A percentile compares a stretch with the other conserved stretches of the same genome.
Evolutionary conservation across 2,329 filamentous ascomycete species (phyloP).

Genomic region (Hortaea sp.): DNA sequence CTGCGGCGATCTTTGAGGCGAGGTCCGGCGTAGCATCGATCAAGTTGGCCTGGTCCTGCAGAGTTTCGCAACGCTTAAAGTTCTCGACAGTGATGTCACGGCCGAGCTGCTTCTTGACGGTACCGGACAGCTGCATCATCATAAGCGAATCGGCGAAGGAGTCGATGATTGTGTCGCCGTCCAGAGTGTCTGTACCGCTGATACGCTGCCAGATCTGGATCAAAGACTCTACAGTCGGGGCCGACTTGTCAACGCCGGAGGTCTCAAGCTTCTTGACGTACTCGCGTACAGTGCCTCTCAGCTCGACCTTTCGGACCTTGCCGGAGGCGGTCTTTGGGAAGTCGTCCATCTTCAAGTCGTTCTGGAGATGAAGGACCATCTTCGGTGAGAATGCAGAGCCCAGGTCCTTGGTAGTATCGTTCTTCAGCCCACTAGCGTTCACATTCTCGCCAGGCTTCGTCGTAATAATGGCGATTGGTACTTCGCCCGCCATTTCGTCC

Average conservation of each 20-base stretch:
- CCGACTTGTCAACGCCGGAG: conserved; percentile 15
- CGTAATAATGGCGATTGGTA: conserved; percentile 37
- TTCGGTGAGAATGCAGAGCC: conserved; percentile 33
- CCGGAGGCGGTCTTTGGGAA: conserved; percentile 36
- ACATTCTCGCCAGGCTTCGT: conserved; percentile 25
- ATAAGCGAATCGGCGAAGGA: conserved; percentile 24
- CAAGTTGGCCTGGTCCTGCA: conserved; percentile 21
- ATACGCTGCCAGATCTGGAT: conserved; percentile 24
- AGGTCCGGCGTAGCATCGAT: conserved; percentile 18
- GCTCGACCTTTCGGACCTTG: conserved; percentile 35
- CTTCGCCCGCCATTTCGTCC: conserved; percentile 38
- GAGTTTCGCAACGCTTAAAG: conserved; percentile 22
- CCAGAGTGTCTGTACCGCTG: conserved; percentile 18
- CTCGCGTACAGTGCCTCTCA: conserved; percentile 22
- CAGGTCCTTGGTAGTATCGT: conserved; percentile 26
- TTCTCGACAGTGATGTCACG: conserved; percentile 24
- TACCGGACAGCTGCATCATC: conserved; percentile 26
- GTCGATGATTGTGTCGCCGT: conserved; percentile 14
- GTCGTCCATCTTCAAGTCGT: conserved; percentile 29
- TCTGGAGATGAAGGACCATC: conserved; percentile 30
- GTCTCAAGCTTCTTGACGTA: conserved; percentile 18
- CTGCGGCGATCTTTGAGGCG: conserved; percentile 5
- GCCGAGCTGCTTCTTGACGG: conserved; percentile 23
- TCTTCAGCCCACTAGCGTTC: conserved; percentile 23
- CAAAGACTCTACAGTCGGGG: conserved; percentile 20